These are phyloP conservation scores for Phoma sp. DNA, from an alignment of 2,329 filamentous ascomycete genomes.

Conservation along the genomic window DNA sequence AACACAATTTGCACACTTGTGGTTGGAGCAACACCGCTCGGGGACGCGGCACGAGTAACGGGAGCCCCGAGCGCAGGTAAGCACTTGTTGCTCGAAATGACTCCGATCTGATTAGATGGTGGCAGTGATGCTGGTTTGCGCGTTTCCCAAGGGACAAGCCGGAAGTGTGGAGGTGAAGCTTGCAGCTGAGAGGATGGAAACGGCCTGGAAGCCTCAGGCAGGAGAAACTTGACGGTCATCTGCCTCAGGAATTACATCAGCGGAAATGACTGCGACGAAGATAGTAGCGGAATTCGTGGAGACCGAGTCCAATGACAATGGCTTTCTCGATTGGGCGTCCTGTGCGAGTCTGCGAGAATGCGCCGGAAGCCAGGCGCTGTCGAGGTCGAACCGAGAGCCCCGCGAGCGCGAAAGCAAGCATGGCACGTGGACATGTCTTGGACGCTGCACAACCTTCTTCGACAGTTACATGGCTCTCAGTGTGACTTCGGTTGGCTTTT, in stretches of 20 bases:
- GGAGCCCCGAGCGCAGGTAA: conserved; percentile 25
- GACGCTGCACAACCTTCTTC: neutral
- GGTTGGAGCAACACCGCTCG: conserved; percentile 33
- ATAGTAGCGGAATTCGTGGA: conserved; percentile 23
- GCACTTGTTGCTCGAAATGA: conserved; percentile 25
- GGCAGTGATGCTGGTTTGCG: conserved; percentile 28
- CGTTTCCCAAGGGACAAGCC: conserved; percentile 32
- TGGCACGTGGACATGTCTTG: conserved; percentile 6
- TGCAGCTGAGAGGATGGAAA: conserved; percentile 23
- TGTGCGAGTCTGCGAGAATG: conserved; percentile 16
- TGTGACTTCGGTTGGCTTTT: neutral
- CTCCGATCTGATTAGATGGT: conserved; percentile 35
- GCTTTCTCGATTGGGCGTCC: neutral
- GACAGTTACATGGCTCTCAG: neutral
- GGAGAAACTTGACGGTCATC: conserved; percentile 38
- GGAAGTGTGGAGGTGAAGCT: conserved; percentile 26
- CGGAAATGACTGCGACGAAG: conserved; percentile 23
- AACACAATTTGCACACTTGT: conserved; percentile 34
- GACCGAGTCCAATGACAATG: conserved; percentile 28
- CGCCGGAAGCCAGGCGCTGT: conserved; percentile 21
- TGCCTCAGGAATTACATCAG: conserved; percentile 35
- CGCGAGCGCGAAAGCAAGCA: conserved; percentile 7
- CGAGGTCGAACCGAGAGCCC: conserved; percentile 26
- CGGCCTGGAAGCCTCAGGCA: conserved; percentile 30
- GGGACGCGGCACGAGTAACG: conserved; percentile 27